Conservation (phyloP, 2,329 filamentous ascomycete species). For the Chaetomium globosum region DNA sequence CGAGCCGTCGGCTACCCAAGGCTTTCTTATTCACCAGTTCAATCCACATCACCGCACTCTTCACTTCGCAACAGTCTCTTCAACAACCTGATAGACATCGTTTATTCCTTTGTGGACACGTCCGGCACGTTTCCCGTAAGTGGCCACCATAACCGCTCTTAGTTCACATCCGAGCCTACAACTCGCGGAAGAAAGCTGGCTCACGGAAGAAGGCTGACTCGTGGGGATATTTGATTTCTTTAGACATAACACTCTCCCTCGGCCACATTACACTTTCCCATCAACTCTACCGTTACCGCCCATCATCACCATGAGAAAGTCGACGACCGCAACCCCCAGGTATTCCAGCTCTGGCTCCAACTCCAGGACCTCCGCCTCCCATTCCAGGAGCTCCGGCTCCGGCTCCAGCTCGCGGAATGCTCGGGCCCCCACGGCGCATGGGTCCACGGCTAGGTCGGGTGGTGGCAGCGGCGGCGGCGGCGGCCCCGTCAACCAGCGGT, state of each 20-base stretch:
- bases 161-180: not conserved
- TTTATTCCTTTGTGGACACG: not conserved
- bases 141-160: not conserved
- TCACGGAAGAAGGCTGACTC: no score
- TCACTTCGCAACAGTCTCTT: not conserved
- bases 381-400: not conserved
- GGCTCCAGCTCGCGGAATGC: no score
- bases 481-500: not conserved
- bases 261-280: not conserved
- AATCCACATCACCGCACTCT: not conserved
- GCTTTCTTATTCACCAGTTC: not conserved
- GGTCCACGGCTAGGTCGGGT: not conserved
- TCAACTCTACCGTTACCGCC: not conserved
- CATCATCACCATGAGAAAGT: not conserved
- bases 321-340: not conserved
- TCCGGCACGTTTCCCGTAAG: not conserved
- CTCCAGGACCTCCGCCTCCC: not conserved
- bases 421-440: not conserved
- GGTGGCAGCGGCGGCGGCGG: not conserved
- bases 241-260: not conserved
- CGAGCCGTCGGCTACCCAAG: no score
- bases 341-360: not conserved
- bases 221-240: not conserved
- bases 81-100: no score
- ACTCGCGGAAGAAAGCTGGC: not conserved